Evolutionary conservation across 192 early-diverging fungal genomes (phyloP), one percentile per base, ranked within the genome.

Genomic region (Gonapodya prolifera): DNA sequence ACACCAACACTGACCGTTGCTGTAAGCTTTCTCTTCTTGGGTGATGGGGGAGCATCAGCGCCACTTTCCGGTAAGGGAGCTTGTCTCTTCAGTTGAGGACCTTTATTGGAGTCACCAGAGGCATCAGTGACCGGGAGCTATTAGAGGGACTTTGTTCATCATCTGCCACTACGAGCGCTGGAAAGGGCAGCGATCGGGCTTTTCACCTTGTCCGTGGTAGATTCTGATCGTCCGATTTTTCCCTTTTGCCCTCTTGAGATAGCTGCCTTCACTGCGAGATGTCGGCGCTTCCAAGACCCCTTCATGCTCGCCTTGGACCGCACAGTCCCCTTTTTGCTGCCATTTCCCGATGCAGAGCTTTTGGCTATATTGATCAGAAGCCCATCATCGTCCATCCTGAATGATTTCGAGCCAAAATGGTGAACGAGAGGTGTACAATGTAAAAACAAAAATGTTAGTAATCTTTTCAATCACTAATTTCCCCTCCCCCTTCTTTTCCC

Each of bases 311-410:
- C 33, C 28, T 75, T 75, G 13, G 75, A 70, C 36, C 80, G 75
- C 36, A 30, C 31, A 13, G 0, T 34, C 35, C 2, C 33, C 31
- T 80, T 33, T 70, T 69, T 34, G 61, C 33, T 76, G 35, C 36
- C 75, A 31, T 80, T 76, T 71, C 78, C 75, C 33, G 8, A 31
- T 34, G 30, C 70, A 77, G 79, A 45, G 35, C 78, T 36, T n/a
- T 79, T 61, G 8, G 85, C 86, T 78, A 92, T 86, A 83, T 92
- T 92, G 34, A 94, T 78, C 75, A 92, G 79, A 30, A 92, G 77
- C 2, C 89, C 91, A 80, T 92, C 92, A 82, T 91, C 91, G 78
- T 89, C 86, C 87, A 89, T 89, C 32, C 8, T 32, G 71, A 32
- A 73, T 61, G 45, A 23, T 8, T n/a, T n/a, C n/a, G n/a, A n/a